Evolutionary conservation across 2,329 filamentous ascomycete species (phyloP), one percentile per base, ranked within the genome.

Genomic region (Diaporthe velutina): DNA sequence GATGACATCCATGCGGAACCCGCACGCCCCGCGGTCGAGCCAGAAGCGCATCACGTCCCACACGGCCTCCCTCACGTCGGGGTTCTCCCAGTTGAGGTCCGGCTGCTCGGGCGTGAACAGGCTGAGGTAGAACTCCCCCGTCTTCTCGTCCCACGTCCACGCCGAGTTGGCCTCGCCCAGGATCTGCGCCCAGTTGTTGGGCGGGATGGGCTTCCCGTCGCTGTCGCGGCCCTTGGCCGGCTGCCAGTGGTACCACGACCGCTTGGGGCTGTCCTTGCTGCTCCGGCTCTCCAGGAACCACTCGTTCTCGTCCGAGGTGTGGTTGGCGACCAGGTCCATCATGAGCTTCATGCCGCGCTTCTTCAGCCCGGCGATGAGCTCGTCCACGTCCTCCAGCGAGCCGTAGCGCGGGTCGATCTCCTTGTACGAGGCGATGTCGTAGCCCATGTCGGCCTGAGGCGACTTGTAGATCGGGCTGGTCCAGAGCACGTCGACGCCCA

Each of bases 41-140:
- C 93, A 95, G 83, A 95, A 95, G 30, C 88, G 88, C 87, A 94
- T 92, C 30, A 92, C 88, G 54, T 92, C 86, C 80, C 94, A 92
- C 2, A 94, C 91, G 2, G 91, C 92, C 73, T 88, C 83, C 45
- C 93, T 88, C 4, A 94, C 91, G 0, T 88, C 88, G 0, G 87
- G 86, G 78, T 93, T 92, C 80, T 95, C 92, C 93, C 93, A 95
- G 83, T 95, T 95, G 54, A 96, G 88, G 77, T 95, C 94, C 0
- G 94, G 93, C 80, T 95, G 93, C 77, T 93, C 90, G 6, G 88
- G 88, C 55, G 90, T 90, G 82, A 94, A 96, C 40, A 95, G 88
- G 76, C 91, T 90, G 1, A 95, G 89, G 79, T 94, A 90, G 79
- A 88, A 89, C 76, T 89, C 86, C 15, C 83, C 82, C 0, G 87